Evolutionary conservation across 768 basidiomycete species (phyloP).

Genomic region (Favolaschia claudopus): DNA sequence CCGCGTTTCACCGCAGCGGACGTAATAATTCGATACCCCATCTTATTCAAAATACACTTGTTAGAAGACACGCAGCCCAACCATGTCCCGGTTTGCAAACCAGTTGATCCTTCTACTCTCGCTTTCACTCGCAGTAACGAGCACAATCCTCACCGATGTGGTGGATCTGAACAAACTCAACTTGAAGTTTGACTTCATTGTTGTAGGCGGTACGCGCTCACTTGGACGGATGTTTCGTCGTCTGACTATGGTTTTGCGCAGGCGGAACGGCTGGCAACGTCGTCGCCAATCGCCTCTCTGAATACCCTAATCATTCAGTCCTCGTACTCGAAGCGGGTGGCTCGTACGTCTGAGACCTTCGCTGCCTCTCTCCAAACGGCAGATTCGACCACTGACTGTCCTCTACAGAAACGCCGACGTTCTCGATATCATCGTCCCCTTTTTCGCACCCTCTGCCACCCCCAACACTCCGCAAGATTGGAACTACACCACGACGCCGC

Average conservation of each 20-base stretch:
- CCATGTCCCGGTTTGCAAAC: too few relatives aligned
- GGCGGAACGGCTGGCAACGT: slow-evolving; percentile 36
- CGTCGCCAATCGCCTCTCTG: slow-evolving; percentile 33
- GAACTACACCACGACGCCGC: slow-evolving; percentile 15
- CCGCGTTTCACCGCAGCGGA: too few relatives aligned
- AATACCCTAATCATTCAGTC: slow-evolving; percentile 28
- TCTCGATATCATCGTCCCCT: slow-evolving; percentile 10
- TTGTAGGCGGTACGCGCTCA: too few relatives aligned
- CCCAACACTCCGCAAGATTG: slow-evolving; percentile 12
- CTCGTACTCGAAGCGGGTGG: slow-evolving; percentile 38
- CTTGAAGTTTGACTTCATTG: too few relatives aligned
- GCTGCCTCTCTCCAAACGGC: background rate
- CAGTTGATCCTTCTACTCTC: too few relatives aligned
- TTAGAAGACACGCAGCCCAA: too few relatives aligned
- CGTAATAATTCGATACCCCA: too few relatives aligned
- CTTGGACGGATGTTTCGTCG: too few relatives aligned
- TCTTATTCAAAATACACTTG: too few relatives aligned
- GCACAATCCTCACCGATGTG: too few relatives aligned
- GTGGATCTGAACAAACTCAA: too few relatives aligned
- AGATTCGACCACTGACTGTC: background rate
- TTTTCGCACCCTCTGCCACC: background rate
- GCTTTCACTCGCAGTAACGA: too few relatives aligned
- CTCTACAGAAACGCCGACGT: background rate
- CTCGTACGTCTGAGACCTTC: slow-evolving; percentile 24
- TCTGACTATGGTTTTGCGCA: background rate